phyloP scores from a whole-genome alignment of 805 yeast species.

The Metschnikowia matae region DNA sequence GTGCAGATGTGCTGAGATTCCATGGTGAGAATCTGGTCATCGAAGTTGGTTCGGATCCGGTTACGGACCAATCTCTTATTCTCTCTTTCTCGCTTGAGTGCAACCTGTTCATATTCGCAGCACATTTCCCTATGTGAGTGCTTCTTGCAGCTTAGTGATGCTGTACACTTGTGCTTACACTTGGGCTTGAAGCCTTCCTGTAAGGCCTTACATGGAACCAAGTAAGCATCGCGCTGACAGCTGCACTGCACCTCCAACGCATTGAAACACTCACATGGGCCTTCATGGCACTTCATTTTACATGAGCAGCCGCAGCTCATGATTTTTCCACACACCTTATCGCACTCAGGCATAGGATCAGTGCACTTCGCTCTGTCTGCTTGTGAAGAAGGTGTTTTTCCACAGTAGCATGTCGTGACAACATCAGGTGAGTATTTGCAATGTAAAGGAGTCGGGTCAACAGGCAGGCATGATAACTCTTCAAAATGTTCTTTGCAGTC shows the following conservation, averaged over 20 bases:
- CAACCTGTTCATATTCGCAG: slow-evolving; percentile 63
- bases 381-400: slow-evolving; percentile 49
- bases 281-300: slow-evolving; percentile 68
- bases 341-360: slow-evolving; percentile 79
- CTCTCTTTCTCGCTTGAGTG: slow-evolving; percentile 52
- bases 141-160: slow-evolving; percentile 71
- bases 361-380: slow-evolving; percentile 55
- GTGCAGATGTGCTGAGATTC: slow-evolving; percentile 77
- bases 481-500: slow-evolving; percentile 66
- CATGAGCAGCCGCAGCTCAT: slow-evolving; percentile 75
- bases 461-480: slow-evolving; percentile 49
- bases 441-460: slow-evolving; percentile 18
- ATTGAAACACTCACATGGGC: slow-evolving; percentile 65
- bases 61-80: slow-evolving; percentile 48
- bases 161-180: slow-evolving; percentile 70
- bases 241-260: slow-evolving; percentile 51
- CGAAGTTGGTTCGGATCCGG: slow-evolving; percentile 34
- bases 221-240: slow-evolving; percentile 55
- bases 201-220: slow-evolving; percentile 61
- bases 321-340: slow-evolving; percentile 53
- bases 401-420: slow-evolving; percentile 75
- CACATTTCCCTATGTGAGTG: slow-evolving; percentile 71
- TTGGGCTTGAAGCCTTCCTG: slow-evolving; percentile 49
- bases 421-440: slow-evolving; percentile 65
- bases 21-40: slow-evolving; percentile 52